phyloP scores from a whole-genome alignment of 495 filamentous ascomycete species.

The Tuber indicum region DNA sequence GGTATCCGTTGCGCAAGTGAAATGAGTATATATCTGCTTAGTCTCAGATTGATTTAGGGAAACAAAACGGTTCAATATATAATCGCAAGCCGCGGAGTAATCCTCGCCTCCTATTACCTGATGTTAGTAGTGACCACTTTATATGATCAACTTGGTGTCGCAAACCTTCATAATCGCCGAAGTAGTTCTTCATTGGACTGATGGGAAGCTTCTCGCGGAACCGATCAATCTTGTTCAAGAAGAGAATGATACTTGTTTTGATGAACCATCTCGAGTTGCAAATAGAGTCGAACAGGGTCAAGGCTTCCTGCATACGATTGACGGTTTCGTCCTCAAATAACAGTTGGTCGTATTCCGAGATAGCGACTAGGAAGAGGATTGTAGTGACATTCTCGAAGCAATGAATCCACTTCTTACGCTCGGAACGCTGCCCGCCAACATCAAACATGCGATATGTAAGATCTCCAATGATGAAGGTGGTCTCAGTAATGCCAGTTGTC shows the following conservation, averaged over 20 bases:
- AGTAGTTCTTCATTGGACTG: conserved; percentile 99
- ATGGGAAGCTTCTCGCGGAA: conserved; percentile 99
- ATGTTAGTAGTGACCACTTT: conserved; percentile 41
- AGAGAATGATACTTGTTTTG: conserved; percentile 98
- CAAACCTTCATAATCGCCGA: conserved; percentile 87
- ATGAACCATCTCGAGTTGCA: conserved; percentile 99
- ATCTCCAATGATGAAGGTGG: conserved; percentile 95
- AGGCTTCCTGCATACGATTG: conserved; percentile 99
- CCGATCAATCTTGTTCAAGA: conserved; percentile 99
- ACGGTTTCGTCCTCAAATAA: conserved; percentile 90
- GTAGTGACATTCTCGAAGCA: conserved; percentile 99
- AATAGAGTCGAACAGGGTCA: conserved; percentile 97
- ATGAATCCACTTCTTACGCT: conserved; percentile 99
- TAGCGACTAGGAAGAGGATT: conserved; percentile 96
- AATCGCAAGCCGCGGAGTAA: conserved; percentile 88
- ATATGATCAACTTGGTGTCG: conserved; percentile 19
- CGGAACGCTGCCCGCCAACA: conserved; percentile 95
- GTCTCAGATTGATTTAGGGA: conserved; percentile 96
- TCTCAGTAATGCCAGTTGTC: conserved; percentile 99
- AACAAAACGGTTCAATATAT: conserved; percentile 95
- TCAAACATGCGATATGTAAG: conserved; percentile 99
- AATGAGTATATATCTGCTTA: conserved; percentile 99
- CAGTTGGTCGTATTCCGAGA: conserved; percentile 97
- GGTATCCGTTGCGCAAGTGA: conserved; percentile 97
- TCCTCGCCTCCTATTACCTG: conserved; percentile 63